Percentiles rank a stretch among this genome's conserved stretches.
Evolutionary conservation across 345 rosid genomes (phyloP).

Genomic region (Chamaenerion angustifolium): DNA sequence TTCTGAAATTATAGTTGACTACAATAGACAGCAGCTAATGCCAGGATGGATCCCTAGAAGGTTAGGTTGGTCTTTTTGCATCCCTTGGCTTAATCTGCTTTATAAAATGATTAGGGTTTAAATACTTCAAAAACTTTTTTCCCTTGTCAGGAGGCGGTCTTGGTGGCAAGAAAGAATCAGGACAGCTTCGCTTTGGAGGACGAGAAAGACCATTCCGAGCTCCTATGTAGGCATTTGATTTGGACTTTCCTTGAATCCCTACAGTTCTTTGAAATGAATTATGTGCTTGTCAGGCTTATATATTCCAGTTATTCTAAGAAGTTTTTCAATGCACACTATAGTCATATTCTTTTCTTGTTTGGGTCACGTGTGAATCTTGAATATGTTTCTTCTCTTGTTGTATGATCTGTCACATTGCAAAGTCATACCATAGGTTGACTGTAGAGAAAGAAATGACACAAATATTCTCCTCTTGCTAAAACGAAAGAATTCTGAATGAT

Average conservation of each 20-base stretch:
- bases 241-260: not conserved
- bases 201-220: constrained; percentile 96
- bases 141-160: constrained; percentile 67
- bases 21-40: constrained; percentile 74
- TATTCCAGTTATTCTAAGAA: too few relatives aligned
- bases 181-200: constrained; percentile 94
- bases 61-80: constrained; percentile 41
- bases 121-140: not conserved
- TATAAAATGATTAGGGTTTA: not conserved
- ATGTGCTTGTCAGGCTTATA: too few relatives aligned
- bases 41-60: constrained; percentile 99
- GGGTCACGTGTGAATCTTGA: too few relatives aligned
- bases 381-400: too few relatives aligned
- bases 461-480: too few relatives aligned
- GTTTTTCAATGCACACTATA: too few relatives aligned
- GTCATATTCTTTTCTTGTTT: too few relatives aligned
- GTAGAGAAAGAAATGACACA: too few relatives aligned
- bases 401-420: too few relatives aligned
- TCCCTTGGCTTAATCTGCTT: constrained; percentile 2
- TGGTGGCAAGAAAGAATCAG: constrained; percentile 91
- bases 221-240: constrained; percentile 46
- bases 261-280: too few relatives aligned
- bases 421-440: too few relatives aligned
- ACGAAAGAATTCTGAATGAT: too few relatives aligned
- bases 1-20: constrained; percentile 73